Conservation (phyloP, 164 flowering plant genomes). For the Aristolochia californica region DNA sequence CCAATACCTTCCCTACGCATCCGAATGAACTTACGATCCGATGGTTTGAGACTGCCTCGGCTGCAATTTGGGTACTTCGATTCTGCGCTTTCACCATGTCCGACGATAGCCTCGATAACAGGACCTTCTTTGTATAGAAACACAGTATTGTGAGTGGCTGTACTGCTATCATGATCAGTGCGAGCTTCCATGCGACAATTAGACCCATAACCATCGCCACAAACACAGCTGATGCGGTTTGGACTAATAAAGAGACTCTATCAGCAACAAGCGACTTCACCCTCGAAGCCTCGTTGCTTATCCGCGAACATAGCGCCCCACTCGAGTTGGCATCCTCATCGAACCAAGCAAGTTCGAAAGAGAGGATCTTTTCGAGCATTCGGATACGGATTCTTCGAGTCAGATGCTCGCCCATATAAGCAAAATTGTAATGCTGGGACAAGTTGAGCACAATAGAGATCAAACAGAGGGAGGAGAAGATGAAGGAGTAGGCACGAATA, state of each 20-base stretch:
- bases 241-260: slow-evolving; percentile 59
- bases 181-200: slow-evolving; percentile 79
- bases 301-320: slow-evolving; percentile 59
- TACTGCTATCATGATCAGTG: slow-evolving; percentile 76
- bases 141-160: slow-evolving; percentile 83
- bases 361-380: slow-evolving; percentile 69
- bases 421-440: slow-evolving; percentile 70
- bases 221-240: slow-evolving; percentile 59
- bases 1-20: slow-evolving; percentile 50
- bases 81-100: slow-evolving; percentile 59
- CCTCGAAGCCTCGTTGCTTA: slow-evolving; percentile 69
- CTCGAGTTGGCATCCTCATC: slow-evolving; percentile 74
- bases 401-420: slow-evolving; percentile 69
- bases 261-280: slow-evolving; percentile 82
- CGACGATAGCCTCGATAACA: slow-evolving; percentile 47
- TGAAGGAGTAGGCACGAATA: slow-evolving; percentile 44
- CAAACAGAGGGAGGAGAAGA: slow-evolving; percentile 49
- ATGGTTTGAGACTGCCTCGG: slow-evolving; percentile 75
- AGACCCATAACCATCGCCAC: slow-evolving; percentile 74
- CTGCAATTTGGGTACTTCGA: slow-evolving; percentile 74
- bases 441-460: slow-evolving; percentile 48
- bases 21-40: slow-evolving; percentile 75
- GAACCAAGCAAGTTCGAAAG: slow-evolving; percentile 87
- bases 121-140: slow-evolving; percentile 62
- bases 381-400: slow-evolving; percentile 55